Percentiles rank a stretch among this genome's conserved stretches.
Evolutionary conservation across 2,329 filamentous ascomycete genomes (phyloP).

Genomic region (Sphaerostilbella broomeana): DNA sequence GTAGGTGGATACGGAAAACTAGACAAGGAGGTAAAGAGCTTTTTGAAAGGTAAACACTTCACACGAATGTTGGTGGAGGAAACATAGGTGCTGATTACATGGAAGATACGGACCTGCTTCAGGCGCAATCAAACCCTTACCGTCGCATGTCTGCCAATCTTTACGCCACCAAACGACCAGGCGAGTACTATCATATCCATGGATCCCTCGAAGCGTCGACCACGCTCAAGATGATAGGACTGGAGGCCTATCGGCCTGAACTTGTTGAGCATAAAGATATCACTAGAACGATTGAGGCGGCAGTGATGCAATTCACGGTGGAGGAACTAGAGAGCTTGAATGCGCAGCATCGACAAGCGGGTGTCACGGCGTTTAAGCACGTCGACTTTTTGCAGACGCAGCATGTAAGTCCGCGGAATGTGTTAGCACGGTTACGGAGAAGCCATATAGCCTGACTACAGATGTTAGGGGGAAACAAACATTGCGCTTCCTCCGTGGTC

Average conservation of each 20-base stretch:
- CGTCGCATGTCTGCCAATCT: constrained; percentile 66
- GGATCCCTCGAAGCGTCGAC: constrained; percentile 66
- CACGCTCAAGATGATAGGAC: constrained; percentile 62
- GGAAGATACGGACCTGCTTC: constrained; percentile 66
- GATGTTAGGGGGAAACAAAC: constrained; percentile 39
- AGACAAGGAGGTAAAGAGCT: constrained; percentile 26
- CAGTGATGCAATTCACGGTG: constrained; percentile 48
- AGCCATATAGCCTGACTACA: background rate
- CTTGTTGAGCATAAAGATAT: constrained; percentile 54
- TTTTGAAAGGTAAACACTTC: constrained; percentile 28
- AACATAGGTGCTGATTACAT: too few relatives aligned
- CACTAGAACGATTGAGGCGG: constrained; percentile 51
- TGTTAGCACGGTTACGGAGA: too few relatives aligned
- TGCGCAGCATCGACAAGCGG: constrained; percentile 49
- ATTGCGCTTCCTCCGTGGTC: constrained; percentile 39
- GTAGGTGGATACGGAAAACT: constrained; percentile 34
- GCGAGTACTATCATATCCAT: constrained; percentile 70
- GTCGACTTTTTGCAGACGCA: constrained; percentile 52
- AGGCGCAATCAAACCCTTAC: constrained; percentile 65
- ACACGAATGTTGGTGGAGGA: too few relatives aligned
- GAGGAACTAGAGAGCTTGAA: constrained; percentile 55
- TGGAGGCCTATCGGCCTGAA: constrained; percentile 55
- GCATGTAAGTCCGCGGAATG: constrained; percentile 28
- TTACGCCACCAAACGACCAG: constrained; percentile 58
- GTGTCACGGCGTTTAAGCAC: constrained; percentile 52